These are phyloP conservation scores for Ascocoryne sarcoides DNA, from an alignment of 2,329 filamentous ascomycete species.

Conservation along the genomic window DNA sequence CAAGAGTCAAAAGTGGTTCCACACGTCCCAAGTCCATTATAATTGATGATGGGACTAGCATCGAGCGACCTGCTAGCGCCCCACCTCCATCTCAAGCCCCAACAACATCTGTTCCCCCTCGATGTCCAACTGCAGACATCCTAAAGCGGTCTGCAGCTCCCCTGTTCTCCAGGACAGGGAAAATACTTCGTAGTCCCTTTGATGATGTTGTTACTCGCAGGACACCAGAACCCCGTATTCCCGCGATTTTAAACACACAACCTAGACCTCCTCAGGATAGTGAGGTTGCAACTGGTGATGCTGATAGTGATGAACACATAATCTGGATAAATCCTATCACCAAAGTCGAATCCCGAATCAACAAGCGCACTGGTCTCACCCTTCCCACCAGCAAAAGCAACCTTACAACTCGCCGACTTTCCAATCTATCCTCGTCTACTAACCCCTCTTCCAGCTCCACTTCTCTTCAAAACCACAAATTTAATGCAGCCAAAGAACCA, in stretches of 20 bases:
- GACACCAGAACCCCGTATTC: background rate
- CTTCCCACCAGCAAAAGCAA: constrained; percentile 13
- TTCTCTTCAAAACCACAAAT: background rate
- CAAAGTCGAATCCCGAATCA: constrained; percentile 41
- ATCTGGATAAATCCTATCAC: constrained; percentile 57
- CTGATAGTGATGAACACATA: constrained; percentile 26
- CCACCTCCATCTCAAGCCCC: background rate
- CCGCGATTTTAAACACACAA: background rate
- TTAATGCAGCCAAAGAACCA: constrained; percentile 17
- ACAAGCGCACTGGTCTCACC: constrained; percentile 46
- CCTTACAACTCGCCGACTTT: background rate
- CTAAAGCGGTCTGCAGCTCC: background rate
- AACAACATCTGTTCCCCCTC: background rate
- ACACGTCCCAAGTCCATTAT: background rate
- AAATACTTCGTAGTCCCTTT: constrained; percentile 38
- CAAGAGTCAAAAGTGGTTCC: constrained; percentile 30
- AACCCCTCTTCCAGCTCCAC: background rate
- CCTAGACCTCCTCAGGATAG: background rate
- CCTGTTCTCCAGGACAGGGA: constrained; percentile 35
- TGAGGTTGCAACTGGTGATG: background rate
- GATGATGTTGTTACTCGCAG: constrained; percentile 22
- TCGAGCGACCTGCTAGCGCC: constrained; percentile 5
- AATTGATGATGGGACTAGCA: background rate
- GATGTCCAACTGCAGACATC: background rate
- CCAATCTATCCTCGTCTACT: background rate